Base-by-base conservation (phyloP, 306 rosid genomes). In the Vigna angularis region DNA sequence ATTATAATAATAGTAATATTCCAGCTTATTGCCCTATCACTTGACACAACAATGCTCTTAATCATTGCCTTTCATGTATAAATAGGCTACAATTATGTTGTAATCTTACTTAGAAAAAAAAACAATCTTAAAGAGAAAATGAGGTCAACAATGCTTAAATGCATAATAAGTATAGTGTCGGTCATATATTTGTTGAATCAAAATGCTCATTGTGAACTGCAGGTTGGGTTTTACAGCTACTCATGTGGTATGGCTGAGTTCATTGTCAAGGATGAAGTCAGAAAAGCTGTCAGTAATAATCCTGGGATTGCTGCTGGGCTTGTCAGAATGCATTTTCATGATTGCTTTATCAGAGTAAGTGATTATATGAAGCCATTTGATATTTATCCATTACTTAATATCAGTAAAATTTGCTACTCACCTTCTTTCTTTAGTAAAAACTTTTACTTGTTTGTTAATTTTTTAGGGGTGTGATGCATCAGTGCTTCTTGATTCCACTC, bases 321-420 rank as follows among this genome's bases (percentile, higher is more conserved):
- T 70, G 76, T 92, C 30, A 84, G 97, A 85, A 79, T 90, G 90
- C 97, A 90, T 84, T 90, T 92, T 56, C 96, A 92, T 71, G 96
- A 92, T 74, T 92, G 96, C 83, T 88, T 90, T 78, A 89, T 88
- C 47, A 86, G 93, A 74, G 96, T 90, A 85, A 81, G 97, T 62
- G 62, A 28, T 78, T 49, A 61, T 58, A n/a, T 47, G 32, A 69
- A 73, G 66, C 47, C 52, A 67, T 52, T 70, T 48, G 15, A 34
- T 74, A 30, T 24, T 24, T 71, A 8, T 7, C 62, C 38, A 45
- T 52, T 38, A 38, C 0, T 77, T 56, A 28, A 0, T 28, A 28
- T 10, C 5, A 28, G 67, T 77, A n/a, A 42, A 77, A 66, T 20
- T 51, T 77, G 4, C 3, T 64, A 36, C 18, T 38, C 9, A 44